phyloP scores from a whole-genome alignment of 345 rosid genomes.

The Stellera chamaejasme region DNA sequence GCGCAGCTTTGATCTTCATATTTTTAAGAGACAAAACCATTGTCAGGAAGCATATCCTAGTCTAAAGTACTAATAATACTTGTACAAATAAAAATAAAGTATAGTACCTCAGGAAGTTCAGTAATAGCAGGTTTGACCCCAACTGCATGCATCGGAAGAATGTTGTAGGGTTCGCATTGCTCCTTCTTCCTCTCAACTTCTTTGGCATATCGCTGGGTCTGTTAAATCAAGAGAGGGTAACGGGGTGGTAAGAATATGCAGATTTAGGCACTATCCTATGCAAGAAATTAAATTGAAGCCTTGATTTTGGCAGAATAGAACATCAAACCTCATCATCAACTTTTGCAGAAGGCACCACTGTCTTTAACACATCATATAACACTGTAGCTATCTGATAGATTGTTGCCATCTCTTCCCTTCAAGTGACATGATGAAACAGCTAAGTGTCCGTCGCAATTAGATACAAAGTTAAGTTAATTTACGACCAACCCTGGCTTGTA shows the following conservation, averaged over 20 bases:
- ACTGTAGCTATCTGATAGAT: conserved; percentile 75
- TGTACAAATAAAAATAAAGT: conserved; percentile 7
- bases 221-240: conserved; percentile 17
- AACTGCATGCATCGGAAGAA: conserved; percentile 65
- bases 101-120: conserved; percentile 88
- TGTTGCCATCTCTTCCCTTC: conserved; percentile 95
- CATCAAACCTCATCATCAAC: conserved; percentile 53
- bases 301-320: conserved; percentile 9
- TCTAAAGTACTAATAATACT: conserved; percentile 1
- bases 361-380: conserved; percentile 69
- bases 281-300: conserved; percentile 6
- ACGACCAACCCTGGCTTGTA: not conserved
- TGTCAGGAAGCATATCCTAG: conserved; percentile 8
- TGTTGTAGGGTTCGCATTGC: conserved; percentile 63
- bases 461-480: conserved; percentile 11
- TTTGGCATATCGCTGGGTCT: conserved; percentile 51
- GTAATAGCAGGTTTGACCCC: conserved; percentile 66
- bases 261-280: conserved; percentile 13
- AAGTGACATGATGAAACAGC: conserved; percentile 17
- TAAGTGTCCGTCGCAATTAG: conserved; percentile 7
- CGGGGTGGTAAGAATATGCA: not conserved
- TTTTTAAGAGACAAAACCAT: not conserved
- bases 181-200: conserved; percentile 60
- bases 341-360: conserved; percentile 44
- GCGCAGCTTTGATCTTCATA: conserved; percentile 73